Conservation (phyloP, 768 basidiomycete genomes). For the Pleurotus salmoneostramineus region DNA sequence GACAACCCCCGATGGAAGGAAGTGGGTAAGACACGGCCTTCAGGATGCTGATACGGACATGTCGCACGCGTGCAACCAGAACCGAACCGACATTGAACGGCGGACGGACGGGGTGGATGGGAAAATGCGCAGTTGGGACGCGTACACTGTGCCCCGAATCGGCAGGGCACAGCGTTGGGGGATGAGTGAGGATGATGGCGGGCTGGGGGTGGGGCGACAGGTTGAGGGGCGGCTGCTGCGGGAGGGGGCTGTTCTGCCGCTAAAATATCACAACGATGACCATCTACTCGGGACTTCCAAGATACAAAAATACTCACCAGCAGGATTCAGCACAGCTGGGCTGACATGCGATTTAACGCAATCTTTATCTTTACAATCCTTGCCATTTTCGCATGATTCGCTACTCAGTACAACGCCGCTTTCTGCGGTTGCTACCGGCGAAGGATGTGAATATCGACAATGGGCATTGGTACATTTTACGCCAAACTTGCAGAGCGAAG, state of each 20-base stretch:
- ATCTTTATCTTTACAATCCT: slow-evolving; percentile 89
- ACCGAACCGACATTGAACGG: slow-evolving; percentile 77
- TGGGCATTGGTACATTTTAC: slow-evolving; percentile 87
- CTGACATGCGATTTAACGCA: slow-evolving; percentile 91
- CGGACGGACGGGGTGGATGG: slow-evolving; percentile 52
- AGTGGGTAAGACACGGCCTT: slow-evolving; percentile 75
- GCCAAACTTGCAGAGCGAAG: slow-evolving; percentile 90
- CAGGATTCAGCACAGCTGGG: slow-evolving; percentile 71
- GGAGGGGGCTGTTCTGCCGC: slow-evolving; percentile 35
- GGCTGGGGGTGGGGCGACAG: background rate
- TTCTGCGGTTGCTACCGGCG: slow-evolving; percentile 93
- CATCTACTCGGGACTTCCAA: slow-evolving; percentile 3
- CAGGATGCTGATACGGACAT: slow-evolving; percentile 91
- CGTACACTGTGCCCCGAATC: slow-evolving; percentile 70
- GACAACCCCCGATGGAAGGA: slow-evolving; percentile 79
- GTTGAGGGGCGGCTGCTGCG: slow-evolving; percentile 14
- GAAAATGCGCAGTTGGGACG: slow-evolving; percentile 64
- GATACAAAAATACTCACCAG: slow-evolving; percentile 37
- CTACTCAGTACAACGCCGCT: slow-evolving; percentile 94
- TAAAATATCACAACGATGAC: slow-evolving; percentile 12
- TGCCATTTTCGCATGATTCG: slow-evolving; percentile 87
- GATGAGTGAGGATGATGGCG: slow-evolving; percentile 19
- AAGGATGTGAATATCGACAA: slow-evolving; percentile 92
- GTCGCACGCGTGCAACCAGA: slow-evolving; percentile 79
- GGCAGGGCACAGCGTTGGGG: slow-evolving; percentile 43